Evolutionary conservation across 805 yeast genomes (phyloP).

Genomic region (Cyberlindnera sargentensis): DNA sequence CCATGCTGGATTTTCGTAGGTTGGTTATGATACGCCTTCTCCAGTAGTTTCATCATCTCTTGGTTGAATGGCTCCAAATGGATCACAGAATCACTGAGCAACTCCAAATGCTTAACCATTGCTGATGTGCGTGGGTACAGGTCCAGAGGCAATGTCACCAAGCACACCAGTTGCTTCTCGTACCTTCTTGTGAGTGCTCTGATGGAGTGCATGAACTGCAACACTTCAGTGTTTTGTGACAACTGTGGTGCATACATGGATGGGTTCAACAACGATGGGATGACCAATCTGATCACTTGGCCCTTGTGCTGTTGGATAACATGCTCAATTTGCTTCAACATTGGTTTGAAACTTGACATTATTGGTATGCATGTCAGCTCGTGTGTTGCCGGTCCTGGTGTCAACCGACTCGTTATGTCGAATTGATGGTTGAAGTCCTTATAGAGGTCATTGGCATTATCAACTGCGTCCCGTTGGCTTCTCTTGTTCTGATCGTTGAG

Average conservation of each 20-base stretch:
- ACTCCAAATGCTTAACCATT: constrained; percentile 47
- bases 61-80: constrained; percentile 80
- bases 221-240: constrained; percentile 38
- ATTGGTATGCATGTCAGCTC: constrained; percentile 56
- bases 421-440: constrained; percentile 59
- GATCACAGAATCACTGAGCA: constrained; percentile 57
- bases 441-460: constrained; percentile 27
- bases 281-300: constrained; percentile 53
- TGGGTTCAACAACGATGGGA: constrained; percentile 81
- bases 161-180: constrained; percentile 38
- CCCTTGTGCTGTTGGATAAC: constrained; percentile 35
- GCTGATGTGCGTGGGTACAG: constrained; percentile 51
- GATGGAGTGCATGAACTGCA: constrained; percentile 58
- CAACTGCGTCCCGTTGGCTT: constrained; percentile 17
- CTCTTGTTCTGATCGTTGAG: constrained; percentile 28
- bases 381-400: constrained; percentile 56
- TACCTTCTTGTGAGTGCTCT: constrained; percentile 44
- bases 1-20: constrained; percentile 84
- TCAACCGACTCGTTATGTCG: constrained; percentile 66
- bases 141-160: constrained; percentile 56
- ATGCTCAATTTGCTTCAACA: constrained; percentile 36
- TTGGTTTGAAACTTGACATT: constrained; percentile 19
- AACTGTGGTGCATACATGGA: constrained; percentile 52
- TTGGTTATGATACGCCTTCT: constrained; percentile 60
- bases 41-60: constrained; percentile 57